Evolutionary conservation across 2,329 filamentous ascomycete genomes (phyloP).

Genomic region (Diaporthe ilicicola): DNA sequence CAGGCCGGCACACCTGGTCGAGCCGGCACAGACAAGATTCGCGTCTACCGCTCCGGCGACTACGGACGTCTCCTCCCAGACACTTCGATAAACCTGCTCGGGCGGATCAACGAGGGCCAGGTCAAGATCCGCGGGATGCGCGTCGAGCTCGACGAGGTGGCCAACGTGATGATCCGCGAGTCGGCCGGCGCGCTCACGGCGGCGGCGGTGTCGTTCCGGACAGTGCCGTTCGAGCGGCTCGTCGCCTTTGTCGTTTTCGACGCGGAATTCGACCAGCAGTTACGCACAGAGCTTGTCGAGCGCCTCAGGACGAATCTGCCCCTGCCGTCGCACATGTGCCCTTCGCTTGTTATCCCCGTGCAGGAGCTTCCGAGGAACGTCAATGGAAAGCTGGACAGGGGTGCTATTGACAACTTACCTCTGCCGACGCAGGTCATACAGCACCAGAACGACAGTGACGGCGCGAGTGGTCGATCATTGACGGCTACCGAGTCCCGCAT

Average conservation of each 20-base stretch:
- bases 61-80: conserved; percentile 43
- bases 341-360: conserved; percentile 40
- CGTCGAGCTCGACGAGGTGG: conserved; percentile 46
- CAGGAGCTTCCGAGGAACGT: conserved; percentile 41
- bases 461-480: background rate
- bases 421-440: conserved; percentile 30
- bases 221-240: background rate
- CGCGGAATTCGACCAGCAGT: background rate
- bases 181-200: conserved; percentile 1
- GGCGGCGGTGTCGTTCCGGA: conserved; percentile 5
- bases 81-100: conserved; percentile 45
- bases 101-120: conserved; percentile 51
- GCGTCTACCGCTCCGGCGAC: conserved; percentile 52
- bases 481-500: background rate
- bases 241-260: conserved; percentile 19
- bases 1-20: background rate
- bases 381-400: conserved; percentile 45
- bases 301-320: conserved; percentile 33
- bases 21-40: background rate
- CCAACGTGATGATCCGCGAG: background rate
- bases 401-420: conserved; percentile 37
- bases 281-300: conserved; percentile 15
- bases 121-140: conserved; percentile 50
- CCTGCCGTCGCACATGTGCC: conserved; percentile 47
- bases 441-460: background rate